These are phyloP conservation scores for Beauveria sp. DNA, from an alignment of 2,329 filamentous ascomycete species.

Conservation along the genomic window DNA sequence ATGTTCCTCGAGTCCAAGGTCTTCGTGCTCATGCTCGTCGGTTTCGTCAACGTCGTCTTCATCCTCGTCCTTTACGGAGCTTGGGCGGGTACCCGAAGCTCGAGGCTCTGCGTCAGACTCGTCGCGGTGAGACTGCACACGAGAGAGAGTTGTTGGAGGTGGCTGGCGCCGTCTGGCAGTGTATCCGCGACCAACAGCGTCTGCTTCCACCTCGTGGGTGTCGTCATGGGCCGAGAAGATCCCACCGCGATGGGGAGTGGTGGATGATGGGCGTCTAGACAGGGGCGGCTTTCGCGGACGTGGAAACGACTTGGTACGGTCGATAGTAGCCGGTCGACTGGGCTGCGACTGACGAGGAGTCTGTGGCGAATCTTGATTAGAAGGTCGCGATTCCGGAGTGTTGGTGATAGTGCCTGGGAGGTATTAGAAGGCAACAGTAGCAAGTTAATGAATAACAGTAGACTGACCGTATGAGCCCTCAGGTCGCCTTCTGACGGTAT, in stretches of 20 bases:
- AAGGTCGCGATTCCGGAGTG: background rate
- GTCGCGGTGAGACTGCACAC: constrained; percentile 32
- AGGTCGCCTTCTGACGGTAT: constrained; percentile 50
- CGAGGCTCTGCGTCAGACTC: constrained; percentile 17
- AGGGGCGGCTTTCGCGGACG: constrained; percentile 66
- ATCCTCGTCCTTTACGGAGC: constrained; percentile 15
- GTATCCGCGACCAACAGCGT: constrained; percentile 40
- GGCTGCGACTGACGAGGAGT: constrained; percentile 6
- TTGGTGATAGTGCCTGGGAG: constrained; percentile 24
- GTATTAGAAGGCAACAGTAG: background rate
- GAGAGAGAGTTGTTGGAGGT: constrained; percentile 28
- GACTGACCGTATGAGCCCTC: constrained; percentile 50
- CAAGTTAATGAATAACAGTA: background rate
- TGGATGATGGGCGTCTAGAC: constrained; percentile 67
- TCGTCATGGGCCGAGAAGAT: constrained; percentile 91
- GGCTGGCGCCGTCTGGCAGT: constrained; percentile 27
- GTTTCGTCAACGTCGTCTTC: constrained; percentile 24
- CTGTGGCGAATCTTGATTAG: background rate
- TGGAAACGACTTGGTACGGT: constrained; percentile 38
- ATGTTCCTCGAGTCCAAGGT: constrained; percentile 37
- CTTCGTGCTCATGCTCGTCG: constrained; percentile 31
- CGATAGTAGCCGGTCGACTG: constrained; percentile 35
- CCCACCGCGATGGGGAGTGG: constrained; percentile 70
- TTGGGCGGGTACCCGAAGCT: constrained; percentile 15
- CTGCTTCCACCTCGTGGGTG: constrained; percentile 67